Evolutionary conservation across 2,329 filamentous ascomycete genomes (phyloP), one percentile per base, ranked within the genome.

Genomic region (Colletotrichum cuscutae): DNA sequence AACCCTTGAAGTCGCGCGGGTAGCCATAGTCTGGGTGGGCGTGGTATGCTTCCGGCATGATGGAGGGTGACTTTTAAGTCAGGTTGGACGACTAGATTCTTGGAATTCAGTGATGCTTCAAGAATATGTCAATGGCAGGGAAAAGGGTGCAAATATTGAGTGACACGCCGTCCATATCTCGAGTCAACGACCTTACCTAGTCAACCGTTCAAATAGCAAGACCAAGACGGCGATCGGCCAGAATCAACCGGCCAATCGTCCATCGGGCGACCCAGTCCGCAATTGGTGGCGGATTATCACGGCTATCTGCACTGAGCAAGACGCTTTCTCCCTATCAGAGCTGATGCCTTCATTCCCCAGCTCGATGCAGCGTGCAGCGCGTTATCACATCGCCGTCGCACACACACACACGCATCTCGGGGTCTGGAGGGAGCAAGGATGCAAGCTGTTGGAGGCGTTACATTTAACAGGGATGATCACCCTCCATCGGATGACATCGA

Each of bases 1-100:
- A 85, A 1, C 83, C 83, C 59, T 80, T 81, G 74, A 80, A 80
- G 76, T 81, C 77, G n/a, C 79, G 79, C 56, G 65, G 71, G 72
- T 77, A 80, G 19, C 77, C 78, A 56, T 79, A 81, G 60, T 79
- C 77, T 11, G 79, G 79, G 62, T 79, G 78, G 13, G 77, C 57
- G 68, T 75, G 61, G 76, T 80, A 79, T 3, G 73, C 60, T 71
- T 79, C 77, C 9, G 78, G 78, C 78, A 80, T 80, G 32, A 37
- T 68, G 24, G 24, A 24, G 24, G 24, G 24, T 24, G 24, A 24
- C 24, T 24, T 24, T 24, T 24, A 24, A 24, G 24, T 24, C 24
- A 24, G 24, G 24, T 24, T 24, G 24, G 24, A 15, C 6, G 24
- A 7, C 35, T 22, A 5, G 64, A 26, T 22, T 9, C 35, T 2